phyloP scores from a whole-genome alignment of 805 yeast species.

The Monosporozyma aerobia region DNA sequence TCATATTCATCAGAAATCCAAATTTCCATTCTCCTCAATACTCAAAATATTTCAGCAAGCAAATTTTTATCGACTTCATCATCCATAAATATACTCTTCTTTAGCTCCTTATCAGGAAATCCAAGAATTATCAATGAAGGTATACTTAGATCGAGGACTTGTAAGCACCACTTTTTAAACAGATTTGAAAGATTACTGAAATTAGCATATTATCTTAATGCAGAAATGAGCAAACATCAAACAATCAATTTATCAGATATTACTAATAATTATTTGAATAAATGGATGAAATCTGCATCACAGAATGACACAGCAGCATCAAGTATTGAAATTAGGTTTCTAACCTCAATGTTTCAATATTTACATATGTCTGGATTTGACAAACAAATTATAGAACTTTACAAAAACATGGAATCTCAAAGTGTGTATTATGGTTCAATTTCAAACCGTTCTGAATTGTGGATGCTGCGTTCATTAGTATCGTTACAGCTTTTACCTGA shows the following conservation, averaged over 20 bases:
- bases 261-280: conserved; percentile 22
- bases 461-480: conserved; percentile 9
- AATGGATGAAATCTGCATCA: conserved; percentile 20
- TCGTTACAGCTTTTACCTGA: conserved; percentile 14
- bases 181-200: conserved; percentile 27
- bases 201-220: conserved; percentile 27
- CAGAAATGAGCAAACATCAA: conserved; percentile 29
- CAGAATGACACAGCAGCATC: conserved; percentile 7
- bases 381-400: conserved; percentile 12
- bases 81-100: neutral
- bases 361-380: conserved; percentile 21
- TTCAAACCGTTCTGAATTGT: conserved; percentile 4
- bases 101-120: neutral
- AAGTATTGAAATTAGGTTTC: conserved; percentile 18
- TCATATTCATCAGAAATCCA: conserved; percentile 20
- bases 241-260: conserved; percentile 27
- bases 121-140: neutral
- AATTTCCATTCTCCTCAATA: conserved; percentile 16
- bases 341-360: conserved; percentile 17
- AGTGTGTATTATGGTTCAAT: conserved; percentile 7
- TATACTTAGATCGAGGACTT: neutral
- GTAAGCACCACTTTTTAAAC: conserved; percentile 17
- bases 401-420: conserved; percentile 2
- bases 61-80: neutral
- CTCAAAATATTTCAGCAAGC: neutral